Conservation (phyloP, 129 eudicot species). For the Dittrichia graveolens region DNA sequence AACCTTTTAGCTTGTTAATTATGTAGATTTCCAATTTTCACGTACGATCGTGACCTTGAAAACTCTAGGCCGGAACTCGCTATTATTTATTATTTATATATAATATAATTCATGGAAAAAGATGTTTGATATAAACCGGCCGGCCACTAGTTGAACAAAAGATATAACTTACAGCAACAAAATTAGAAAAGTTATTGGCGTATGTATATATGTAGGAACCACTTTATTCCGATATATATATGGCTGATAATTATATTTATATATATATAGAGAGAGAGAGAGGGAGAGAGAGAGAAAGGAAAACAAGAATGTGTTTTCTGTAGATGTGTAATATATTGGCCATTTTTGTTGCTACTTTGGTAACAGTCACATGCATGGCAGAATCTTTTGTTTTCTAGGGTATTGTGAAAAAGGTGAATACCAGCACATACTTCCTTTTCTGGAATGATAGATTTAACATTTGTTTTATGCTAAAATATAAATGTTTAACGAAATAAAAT, state of each 20-base stretch:
- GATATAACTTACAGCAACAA: not conserved
- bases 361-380: slow-evolving; percentile 47
- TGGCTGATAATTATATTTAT: too few relatives aligned
- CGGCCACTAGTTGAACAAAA: slow-evolving; percentile 11
- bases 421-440: slow-evolving; percentile 23
- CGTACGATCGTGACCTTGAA: too few relatives aligned
- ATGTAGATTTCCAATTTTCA: too few relatives aligned
- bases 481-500: too few relatives aligned
- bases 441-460: not conserved
- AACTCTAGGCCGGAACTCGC: too few relatives aligned
- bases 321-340: slow-evolving; percentile 33
- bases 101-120: too few relatives aligned
- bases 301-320: slow-evolving; percentile 41
- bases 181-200: too few relatives aligned
- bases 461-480: not conserved
- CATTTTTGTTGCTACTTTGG: slow-evolving; percentile 36
- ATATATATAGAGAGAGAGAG: slow-evolving; percentile 11
- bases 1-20: too few relatives aligned
- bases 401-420: slow-evolving; percentile 25
- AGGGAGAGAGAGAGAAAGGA: slow-evolving; percentile 3
- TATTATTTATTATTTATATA: too few relatives aligned
- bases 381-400: slow-evolving; percentile 41
- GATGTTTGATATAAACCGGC: too few relatives aligned
- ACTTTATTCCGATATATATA: slow-evolving; percentile 14
- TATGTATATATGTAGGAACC: not conserved